A percentile compares a stretch with the other conserved stretches of the same genome.
These are phyloP conservation scores for Saraca asoca DNA, from an alignment of 331 rosid species.

Conservation along the genomic window DNA sequence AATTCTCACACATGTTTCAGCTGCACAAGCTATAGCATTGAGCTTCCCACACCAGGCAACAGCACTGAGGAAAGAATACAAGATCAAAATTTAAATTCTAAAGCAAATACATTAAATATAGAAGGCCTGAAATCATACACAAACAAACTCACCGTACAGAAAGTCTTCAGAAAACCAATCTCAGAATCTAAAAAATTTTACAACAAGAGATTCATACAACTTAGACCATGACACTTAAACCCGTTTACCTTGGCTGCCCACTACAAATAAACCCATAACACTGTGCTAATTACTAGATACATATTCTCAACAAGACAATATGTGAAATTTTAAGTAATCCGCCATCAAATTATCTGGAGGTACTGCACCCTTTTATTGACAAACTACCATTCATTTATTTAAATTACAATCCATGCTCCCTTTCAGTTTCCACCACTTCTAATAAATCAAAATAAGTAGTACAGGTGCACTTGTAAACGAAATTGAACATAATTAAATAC, in stretches of 20 bases:
- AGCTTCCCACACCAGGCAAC: slow-evolving; percentile 96
- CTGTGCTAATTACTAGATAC: no score
- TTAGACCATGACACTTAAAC: slow-evolving; percentile 1
- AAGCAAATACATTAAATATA: not conserved
- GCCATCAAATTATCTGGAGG: no score
- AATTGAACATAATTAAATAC: not conserved
- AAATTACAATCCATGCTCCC: not conserved
- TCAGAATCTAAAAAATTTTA: slow-evolving; percentile 3
- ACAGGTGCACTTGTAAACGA: not conserved
- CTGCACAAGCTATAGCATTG: slow-evolving; percentile 95
- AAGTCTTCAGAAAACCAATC: slow-evolving; percentile 17
- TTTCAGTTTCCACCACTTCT: not conserved
- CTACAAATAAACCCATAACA: no score
- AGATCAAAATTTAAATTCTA: slow-evolving; percentile 12
- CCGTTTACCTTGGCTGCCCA: not conserved
- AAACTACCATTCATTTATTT: no score
- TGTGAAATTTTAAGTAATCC: no score
- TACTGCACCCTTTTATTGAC: no score
- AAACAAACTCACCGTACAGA: not conserved
- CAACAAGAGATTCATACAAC: slow-evolving; percentile 15
- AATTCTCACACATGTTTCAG: slow-evolving; percentile 92
- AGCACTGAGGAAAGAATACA: slow-evolving; percentile 51
- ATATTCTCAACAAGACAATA: no score
- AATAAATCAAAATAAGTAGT: not conserved
- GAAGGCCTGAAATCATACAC: not conserved